Evolutionary conservation across 768 basidiomycete genomes (phyloP).

Genomic region (Phylloporus sp.): DNA sequence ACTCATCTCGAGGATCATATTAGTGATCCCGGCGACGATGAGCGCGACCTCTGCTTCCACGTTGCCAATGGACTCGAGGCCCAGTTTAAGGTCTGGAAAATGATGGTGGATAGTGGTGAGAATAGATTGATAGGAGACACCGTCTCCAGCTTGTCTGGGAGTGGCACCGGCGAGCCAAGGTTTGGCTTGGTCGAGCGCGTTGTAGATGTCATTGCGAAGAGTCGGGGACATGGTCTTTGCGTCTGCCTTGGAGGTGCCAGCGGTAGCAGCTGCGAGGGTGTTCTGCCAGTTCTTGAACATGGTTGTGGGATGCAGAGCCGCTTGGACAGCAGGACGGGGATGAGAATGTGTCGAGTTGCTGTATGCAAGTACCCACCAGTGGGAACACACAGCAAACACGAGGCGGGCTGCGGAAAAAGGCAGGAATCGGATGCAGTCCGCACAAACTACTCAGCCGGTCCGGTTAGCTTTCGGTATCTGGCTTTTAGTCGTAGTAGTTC

Average conservation of each 20-base stretch:
- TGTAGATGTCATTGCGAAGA: constrained; percentile 41
- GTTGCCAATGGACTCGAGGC: constrained; percentile 45
- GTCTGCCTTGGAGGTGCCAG: constrained; percentile 15
- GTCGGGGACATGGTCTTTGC: constrained; percentile 42
- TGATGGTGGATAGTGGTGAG: too few relatives aligned
- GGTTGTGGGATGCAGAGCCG: neutral
- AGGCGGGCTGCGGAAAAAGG: constrained; percentile 9
- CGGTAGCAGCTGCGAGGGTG: constrained; percentile 5
- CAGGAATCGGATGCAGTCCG: neutral
- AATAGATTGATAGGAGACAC: constrained; percentile 47
- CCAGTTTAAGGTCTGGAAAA: constrained; percentile 43
- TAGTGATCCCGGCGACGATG: constrained; percentile 50
- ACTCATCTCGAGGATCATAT: constrained; percentile 53
- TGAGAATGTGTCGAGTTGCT: constrained; percentile 1
- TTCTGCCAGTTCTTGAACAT: constrained; percentile 47
- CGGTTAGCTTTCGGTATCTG: too few relatives aligned
- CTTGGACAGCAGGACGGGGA: too few relatives aligned
- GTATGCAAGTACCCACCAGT: constrained; percentile 6
- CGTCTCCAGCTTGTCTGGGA: constrained; percentile 41
- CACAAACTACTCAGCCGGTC: too few relatives aligned
- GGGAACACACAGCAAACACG: too few relatives aligned
- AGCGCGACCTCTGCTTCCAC: constrained; percentile 46
- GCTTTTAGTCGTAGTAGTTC: too few relatives aligned
- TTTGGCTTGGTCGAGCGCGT: constrained; percentile 43
- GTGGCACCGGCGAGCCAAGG: constrained; percentile 25